Base-by-base conservation (phyloP, 1,284 basidiomycete species). In the Cutaneotrichosporon dermatis region DNA sequence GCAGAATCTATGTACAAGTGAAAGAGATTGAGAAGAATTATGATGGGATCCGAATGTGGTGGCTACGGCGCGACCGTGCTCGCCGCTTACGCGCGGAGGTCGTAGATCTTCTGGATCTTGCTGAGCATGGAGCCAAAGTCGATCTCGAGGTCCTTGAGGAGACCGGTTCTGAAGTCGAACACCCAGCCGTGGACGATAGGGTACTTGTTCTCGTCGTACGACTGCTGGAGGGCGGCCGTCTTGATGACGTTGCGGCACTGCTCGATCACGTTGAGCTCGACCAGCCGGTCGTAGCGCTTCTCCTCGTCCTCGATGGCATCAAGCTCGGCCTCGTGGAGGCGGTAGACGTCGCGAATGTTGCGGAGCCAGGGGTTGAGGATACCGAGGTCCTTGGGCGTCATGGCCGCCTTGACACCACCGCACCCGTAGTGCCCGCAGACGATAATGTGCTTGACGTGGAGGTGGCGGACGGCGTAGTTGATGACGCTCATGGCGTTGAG, bases 41-140 rank as follows among this genome's bases (percentile, higher is more conserved):
- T 25, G 25, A 25, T 25, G 25, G 25, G 25, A 25, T 25, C 25
- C 25, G 25, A 25, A 25, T 25, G 25, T 25, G 25, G 25, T 25
- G 25, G 25, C 25, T 25, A 25, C 25, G 25, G 25, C 25, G 25
- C 25, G 25, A 25, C 25, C 25, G 25, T 25, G 25, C 25, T 25
- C 25, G 25, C 39, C 16, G 11, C 50, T 51, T 57, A 51, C 46
- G 43, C 49, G 36, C 35, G 51, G 39, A 63, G 56, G 62, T 63
- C 60, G 62, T 63, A 63, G 37, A 63, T 63, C 62, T 63, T 63
- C 56, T 63, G 58, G 25, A 63, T 63, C 51, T 63, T 54, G n/a
- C 6, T 16, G 10, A 63, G 62, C 13, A 60, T 44, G 12, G 10
- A 7, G 3, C 15, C 36, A 48, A 50, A 60, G 58, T 59, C 62